phyloP scores from a whole-genome alignment of 129 eudicot genomes.

The Ambrosia trifida region DNA sequence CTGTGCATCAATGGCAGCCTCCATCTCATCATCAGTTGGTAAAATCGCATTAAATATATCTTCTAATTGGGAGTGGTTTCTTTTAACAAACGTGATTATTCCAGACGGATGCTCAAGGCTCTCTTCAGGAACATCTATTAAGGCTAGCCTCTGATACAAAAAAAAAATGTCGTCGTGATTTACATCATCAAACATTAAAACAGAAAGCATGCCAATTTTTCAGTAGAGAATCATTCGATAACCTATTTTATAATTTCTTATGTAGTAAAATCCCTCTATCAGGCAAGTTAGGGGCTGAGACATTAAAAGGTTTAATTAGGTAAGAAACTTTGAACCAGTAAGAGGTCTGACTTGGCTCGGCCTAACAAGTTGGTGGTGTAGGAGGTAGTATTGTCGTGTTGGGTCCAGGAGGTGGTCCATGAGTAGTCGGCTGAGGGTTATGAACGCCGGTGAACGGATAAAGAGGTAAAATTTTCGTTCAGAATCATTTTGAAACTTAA shows the following conservation, averaged over 20 bases:
- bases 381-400: too few species aligned
- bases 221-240: neutral
- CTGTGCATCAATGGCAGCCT: conserved; percentile 39
- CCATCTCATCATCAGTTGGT: conserved; percentile 65
- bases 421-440: too few species aligned
- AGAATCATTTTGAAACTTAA: too few species aligned
- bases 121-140: conserved; percentile 61
- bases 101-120: conserved; percentile 53
- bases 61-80: conserved; percentile 35
- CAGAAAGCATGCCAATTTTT: neutral
- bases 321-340: too few species aligned
- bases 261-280: conserved; percentile 1
- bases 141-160: conserved; percentile 70
- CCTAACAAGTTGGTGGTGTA: too few species aligned
- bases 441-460: too few species aligned
- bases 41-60: conserved; percentile 62
- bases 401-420: too few species aligned
- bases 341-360: too few species aligned
- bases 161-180: conserved; percentile 1
- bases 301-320: neutral
- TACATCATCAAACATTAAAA: neutral
- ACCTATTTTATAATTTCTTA: neutral
- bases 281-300: neutral
- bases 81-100: conserved; percentile 51
- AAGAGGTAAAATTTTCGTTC: too few species aligned